Conservation (phyloP, 2,329 filamentous ascomycete species). For the Helminthosporium solani region DNA sequence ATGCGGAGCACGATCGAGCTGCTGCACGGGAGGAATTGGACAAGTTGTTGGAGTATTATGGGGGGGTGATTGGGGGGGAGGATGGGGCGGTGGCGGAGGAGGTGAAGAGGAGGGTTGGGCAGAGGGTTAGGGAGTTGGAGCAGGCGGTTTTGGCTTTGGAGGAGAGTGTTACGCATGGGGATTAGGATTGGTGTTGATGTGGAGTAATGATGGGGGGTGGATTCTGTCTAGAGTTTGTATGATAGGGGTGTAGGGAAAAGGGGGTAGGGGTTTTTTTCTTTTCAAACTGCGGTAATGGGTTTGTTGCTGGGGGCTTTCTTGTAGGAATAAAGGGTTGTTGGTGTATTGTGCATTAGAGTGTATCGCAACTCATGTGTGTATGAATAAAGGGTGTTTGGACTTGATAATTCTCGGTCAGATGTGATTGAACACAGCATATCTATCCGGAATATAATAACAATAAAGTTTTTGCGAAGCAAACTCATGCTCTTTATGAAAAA, state of each 20-base stretch:
- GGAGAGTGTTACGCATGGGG: constrained; percentile 52
- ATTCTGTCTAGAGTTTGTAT: background rate
- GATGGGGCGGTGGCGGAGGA: constrained; percentile 50
- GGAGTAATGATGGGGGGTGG: background rate
- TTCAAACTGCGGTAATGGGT: no score
- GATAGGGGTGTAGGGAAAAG: background rate
- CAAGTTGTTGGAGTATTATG: constrained; percentile 51
- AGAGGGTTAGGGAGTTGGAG: constrained; percentile 56
- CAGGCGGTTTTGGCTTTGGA: constrained; percentile 54
- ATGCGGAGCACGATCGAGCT: constrained; percentile 56
- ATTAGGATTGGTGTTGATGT: constrained; percentile 37
- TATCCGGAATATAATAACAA: no score
- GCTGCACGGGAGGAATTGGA: constrained; percentile 56
- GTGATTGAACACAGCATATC: no score
- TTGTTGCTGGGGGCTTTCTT: no score
- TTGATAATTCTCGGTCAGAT: no score
- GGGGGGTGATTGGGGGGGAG: constrained; percentile 42
- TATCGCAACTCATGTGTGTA: background rate
- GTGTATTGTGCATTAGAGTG: background rate
- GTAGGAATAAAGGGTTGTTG: no score
- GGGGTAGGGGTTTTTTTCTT: no score
- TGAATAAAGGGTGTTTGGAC: no score
- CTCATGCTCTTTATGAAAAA: no score
- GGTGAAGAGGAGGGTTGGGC: constrained; percentile 53
- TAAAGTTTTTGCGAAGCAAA: no score